Conservation (phyloP, 306 rosid species). For the Lupinus albus region DNA sequence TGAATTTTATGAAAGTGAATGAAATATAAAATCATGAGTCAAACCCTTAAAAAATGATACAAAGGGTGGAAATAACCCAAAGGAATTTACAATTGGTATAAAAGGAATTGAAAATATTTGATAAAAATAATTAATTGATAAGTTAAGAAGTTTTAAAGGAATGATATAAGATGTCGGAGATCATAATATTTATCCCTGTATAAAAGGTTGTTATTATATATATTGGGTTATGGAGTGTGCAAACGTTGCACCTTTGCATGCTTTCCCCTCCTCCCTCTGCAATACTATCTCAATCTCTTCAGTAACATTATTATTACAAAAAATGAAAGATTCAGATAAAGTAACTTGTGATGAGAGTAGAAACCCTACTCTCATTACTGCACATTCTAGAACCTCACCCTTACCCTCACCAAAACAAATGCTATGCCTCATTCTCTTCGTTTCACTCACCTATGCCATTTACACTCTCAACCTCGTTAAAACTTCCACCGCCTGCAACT, state of each 20-base stretch:
- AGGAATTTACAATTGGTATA: too few relatives aligned
- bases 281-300: too few relatives aligned
- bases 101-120: too few relatives aligned
- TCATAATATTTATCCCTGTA: too few relatives aligned
- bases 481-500: conserved; percentile 56
- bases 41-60: too few relatives aligned
- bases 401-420: conserved; percentile 52
- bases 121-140: too few relatives aligned
- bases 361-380: conserved; percentile 42
- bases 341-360: conserved; percentile 65
- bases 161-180: too few relatives aligned
- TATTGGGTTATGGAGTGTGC: not conserved
- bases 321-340: conserved; percentile 78
- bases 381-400: conserved; percentile 45
- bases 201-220: not conserved
- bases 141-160: too few relatives aligned
- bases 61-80: too few relatives aligned
- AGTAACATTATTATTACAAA: not conserved
- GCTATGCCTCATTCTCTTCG: conserved; percentile 70
- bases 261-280: conserved; percentile 20
- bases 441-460: conserved; percentile 65
- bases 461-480: conserved; percentile 77
- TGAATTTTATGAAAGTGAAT: too few relatives aligned
- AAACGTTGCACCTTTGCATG: conserved; percentile 43
- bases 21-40: too few relatives aligned